Evolutionary conservation across 148 eudicot genomes (phyloP).

Genomic region (Heliosperma pusillum): DNA sequence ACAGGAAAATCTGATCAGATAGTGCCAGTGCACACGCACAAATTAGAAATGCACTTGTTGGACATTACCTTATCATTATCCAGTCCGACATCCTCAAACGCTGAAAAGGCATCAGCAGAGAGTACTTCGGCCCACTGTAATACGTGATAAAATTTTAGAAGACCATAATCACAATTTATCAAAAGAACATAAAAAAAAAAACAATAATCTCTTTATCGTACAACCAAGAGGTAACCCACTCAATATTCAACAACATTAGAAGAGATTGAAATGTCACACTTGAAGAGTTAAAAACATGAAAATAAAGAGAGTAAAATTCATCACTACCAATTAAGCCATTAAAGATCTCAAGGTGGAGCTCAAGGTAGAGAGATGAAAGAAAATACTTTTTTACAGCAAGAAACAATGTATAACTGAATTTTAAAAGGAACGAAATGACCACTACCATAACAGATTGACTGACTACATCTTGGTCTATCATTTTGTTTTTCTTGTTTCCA

Average conservation of each 20-base stretch:
- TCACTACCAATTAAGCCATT: background rate
- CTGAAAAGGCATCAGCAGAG: conserved; percentile 98
- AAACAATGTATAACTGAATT: background rate
- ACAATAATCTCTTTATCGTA: background rate
- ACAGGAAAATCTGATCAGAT: background rate
- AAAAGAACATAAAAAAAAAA: background rate
- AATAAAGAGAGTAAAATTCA: background rate
- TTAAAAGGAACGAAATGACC: background rate
- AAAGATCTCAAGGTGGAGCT: background rate
- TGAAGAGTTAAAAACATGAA: background rate
- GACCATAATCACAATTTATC: background rate
- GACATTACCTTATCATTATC: conserved; percentile 73
- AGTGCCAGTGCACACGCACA: background rate
- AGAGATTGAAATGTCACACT: background rate
- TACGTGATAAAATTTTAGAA: conserved; percentile 3
- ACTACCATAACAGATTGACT: background rate
- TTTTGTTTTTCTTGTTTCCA: no score
- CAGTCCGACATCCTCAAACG: conserved; percentile 95
- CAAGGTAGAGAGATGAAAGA: background rate
- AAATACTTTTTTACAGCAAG: background rate
- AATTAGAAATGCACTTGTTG: background rate
- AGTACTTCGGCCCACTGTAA: conserved; percentile 99
- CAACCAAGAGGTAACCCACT: background rate
- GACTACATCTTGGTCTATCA: background rate
- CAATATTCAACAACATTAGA: background rate